Evolutionary conservation across 129 eudicot species (phyloP).

Genomic region (Pulicaria dysenterica): DNA sequence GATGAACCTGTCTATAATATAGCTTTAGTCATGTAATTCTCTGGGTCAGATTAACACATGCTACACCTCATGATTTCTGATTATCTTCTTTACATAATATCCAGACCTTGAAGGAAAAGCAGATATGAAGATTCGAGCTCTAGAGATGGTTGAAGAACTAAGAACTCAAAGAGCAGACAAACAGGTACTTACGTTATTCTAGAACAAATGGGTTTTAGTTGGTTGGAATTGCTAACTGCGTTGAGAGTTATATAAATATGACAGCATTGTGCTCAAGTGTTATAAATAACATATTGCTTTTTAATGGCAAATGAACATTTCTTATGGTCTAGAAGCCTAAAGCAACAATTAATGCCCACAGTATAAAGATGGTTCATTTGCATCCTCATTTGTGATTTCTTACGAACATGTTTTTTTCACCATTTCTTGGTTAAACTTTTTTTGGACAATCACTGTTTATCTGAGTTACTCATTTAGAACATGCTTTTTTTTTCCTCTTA

Average conservation of each 20-base stretch:
- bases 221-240: neutral
- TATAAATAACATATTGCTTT: neutral
- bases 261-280: neutral
- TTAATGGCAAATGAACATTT: neutral
- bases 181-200: constrained; percentile 53
- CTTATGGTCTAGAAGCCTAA: neutral
- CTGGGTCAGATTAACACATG: constrained; percentile 1
- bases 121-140: constrained; percentile 82
- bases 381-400: neutral
- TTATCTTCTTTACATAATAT: neutral
- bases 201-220: constrained; percentile 9
- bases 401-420: neutral
- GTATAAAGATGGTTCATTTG: neutral
- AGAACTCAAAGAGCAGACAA: constrained; percentile 90
- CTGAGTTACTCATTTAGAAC: neutral
- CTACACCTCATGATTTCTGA: neutral
- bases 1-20: too few relatives aligned
- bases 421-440: neutral
- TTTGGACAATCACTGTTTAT: neutral
- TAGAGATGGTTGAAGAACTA: constrained; percentile 80
- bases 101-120: constrained; percentile 91
- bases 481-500: too few relatives aligned
- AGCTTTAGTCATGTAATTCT: neutral
- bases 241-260: neutral
- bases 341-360: neutral